Base-by-base conservation (phyloP, 352 stramenopile genomes). In the Phytophthora ramorum region DNA sequence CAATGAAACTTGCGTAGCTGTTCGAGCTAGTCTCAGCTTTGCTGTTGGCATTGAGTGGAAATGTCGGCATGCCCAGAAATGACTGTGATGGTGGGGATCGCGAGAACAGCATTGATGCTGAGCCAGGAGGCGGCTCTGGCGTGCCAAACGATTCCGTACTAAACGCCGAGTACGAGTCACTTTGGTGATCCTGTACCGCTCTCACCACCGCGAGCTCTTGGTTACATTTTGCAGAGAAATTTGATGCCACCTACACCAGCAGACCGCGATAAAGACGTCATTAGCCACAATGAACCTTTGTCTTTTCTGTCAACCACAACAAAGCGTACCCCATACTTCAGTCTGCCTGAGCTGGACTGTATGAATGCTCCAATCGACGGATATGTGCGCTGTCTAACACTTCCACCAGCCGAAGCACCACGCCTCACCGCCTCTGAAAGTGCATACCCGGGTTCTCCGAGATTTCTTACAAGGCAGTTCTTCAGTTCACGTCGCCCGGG, bases 401-500 rank as follows among this genome's bases (percentile, higher is more conserved):
- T 76, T 8, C 17, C 40, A 50, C 20, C 28, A 16, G 4, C 46
- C 8, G 40, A 47, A 38, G 24, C 60, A 37, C 62, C 44, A 40
- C 62, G 69, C 10, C 46, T 76, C 7, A 63, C 35, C 3, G 76
- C 79, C 30, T 92, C 81, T 4, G 68, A 70, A 38, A 92, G 71
- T 37, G 73, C 80, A 55, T 89, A 92, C 1, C 81, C 82, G 6
- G 51, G 10, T 19, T 61, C 40, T 4, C 83, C 83, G 14, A 82
- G 51, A 58, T 92, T 91, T 35, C 79, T 76, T 28, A 94, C 79
- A 9, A 94, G 69, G 22, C 86, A 87, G 55, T 94, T 94, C 28
- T 89, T 88, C 20, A 89, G 67, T 68, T 91, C 86, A 17, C 79
- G 74, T 9, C 66, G 52, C 0, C 82, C 81, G 24, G 68, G 69